Evolutionary conservation across 495 filamentous ascomycete species (phyloP).

Genomic region (Talaromyces proteolyticus): DNA sequence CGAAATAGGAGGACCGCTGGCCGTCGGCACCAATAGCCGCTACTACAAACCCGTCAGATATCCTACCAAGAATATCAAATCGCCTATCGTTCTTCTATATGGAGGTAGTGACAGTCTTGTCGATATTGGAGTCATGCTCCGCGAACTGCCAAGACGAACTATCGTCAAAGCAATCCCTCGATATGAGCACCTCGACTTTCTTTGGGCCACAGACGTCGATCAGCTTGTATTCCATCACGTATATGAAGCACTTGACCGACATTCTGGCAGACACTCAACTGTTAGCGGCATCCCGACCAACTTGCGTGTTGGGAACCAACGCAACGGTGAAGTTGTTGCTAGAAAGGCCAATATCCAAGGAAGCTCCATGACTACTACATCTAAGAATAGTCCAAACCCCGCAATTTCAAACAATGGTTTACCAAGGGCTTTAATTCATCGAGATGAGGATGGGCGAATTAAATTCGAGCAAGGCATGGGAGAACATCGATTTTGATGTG

Average conservation of each 20-base stretch:
- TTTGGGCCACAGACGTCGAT: slow-evolving; percentile 88
- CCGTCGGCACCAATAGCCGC: slow-evolving; percentile 47
- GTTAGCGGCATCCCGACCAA: neutral
- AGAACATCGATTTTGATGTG: slow-evolving; percentile 2
- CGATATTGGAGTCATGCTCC: slow-evolving; percentile 89
- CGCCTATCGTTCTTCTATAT: slow-evolving; percentile 88
- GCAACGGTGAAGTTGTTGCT: too few relatives aligned
- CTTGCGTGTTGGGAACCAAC: too few relatives aligned
- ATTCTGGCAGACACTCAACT: slow-evolving; percentile 21
- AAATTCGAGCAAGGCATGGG: slow-evolving; percentile 3
- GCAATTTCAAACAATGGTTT: too few relatives aligned
- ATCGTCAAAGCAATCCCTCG: slow-evolving; percentile 77
- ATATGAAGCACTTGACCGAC: slow-evolving; percentile 73
- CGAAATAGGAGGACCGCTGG: slow-evolving; percentile 66
- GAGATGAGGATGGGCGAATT: slow-evolving; percentile 3
- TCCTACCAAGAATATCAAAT: slow-evolving; percentile 94
- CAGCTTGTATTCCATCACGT: slow-evolving; percentile 84
- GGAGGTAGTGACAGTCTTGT: slow-evolving; percentile 91
- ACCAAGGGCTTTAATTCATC: neutral
- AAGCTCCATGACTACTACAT: too few relatives aligned
- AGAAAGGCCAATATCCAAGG: too few relatives aligned
- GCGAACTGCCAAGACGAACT: slow-evolving; percentile 78
- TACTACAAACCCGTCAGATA: slow-evolving; percentile 93
- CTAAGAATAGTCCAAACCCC: too few relatives aligned
- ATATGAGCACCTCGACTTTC: slow-evolving; percentile 94